Evolutionary conservation across 768 basidiomycete species (phyloP).

Genomic region (Botryobasidium botryosum): DNA sequence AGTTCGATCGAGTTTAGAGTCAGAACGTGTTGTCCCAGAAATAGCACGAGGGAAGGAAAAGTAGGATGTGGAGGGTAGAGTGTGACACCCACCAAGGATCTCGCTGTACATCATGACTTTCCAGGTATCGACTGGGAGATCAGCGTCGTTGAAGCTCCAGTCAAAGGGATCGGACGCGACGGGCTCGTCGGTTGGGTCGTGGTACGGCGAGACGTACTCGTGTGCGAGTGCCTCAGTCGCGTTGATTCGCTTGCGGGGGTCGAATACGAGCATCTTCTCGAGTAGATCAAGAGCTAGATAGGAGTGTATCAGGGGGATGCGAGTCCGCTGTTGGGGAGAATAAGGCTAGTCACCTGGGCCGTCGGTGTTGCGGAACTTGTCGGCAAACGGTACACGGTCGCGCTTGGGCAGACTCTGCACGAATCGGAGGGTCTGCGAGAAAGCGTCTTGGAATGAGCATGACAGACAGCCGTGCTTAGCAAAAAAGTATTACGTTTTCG

Average conservation of each 20-base stretch:
- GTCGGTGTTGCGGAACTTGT: constrained; percentile 76
- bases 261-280: constrained; percentile 98
- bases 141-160: constrained; percentile 99
- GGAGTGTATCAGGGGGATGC: background rate
- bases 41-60: background rate
- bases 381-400: constrained; percentile 84
- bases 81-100: constrained; percentile 56
- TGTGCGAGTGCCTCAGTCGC: constrained; percentile 81
- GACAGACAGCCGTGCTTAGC: background rate
- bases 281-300: constrained; percentile 73
- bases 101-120: constrained; percentile 99
- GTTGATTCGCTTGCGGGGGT: constrained; percentile 91
- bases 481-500: constrained; percentile 52
- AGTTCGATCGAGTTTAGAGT: too few relatives aligned
- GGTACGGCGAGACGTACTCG: constrained; percentile 92
- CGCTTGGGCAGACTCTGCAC: constrained; percentile 97
- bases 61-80: background rate
- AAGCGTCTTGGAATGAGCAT: too few relatives aligned
- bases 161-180: constrained; percentile 88
- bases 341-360: constrained; percentile 53
- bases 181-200: constrained; percentile 96
- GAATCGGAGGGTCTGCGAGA: constrained; percentile 75
- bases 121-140: constrained; percentile 97
- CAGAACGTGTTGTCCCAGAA: too few relatives aligned
- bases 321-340: background rate